Conservation (phyloP, 768 basidiomycete genomes). For the Sarcodon aspratus region DNA sequence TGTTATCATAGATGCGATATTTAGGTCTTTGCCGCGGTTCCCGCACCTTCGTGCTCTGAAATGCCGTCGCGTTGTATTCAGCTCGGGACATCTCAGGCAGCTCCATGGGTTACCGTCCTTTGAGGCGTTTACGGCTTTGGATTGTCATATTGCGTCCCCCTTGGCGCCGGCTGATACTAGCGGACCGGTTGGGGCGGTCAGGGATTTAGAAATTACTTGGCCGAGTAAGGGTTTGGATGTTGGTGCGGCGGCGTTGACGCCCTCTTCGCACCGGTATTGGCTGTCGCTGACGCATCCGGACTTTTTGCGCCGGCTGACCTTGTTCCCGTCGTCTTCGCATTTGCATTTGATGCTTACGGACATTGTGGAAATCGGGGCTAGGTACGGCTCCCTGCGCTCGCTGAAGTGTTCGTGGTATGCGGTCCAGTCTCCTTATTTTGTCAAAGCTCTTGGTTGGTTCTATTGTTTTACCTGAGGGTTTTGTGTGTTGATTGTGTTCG, state of each 20-base stretch:
- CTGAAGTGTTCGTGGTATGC: neutral
- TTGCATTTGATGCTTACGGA: neutral
- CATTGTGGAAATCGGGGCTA: neutral
- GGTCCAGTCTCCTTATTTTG: neutral
- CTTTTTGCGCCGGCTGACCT: neutral
- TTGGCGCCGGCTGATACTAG: neutral
- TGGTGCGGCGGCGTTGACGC: neutral
- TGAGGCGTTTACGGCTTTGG: neutral
- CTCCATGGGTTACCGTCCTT: neutral
- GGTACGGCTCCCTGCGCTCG: neutral
- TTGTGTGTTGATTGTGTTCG: too few relatives aligned
- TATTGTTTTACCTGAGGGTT: too few relatives aligned
- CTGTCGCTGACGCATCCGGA: neutral
- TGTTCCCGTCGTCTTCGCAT: neutral
- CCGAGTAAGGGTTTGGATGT: too few relatives aligned
- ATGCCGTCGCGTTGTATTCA: neutral
- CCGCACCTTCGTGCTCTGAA: neutral
- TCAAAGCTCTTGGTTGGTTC: neutral
- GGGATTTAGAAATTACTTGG: neutral
- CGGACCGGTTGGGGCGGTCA: neutral
- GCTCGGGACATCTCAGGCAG: neutral
- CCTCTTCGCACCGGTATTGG: neutral
- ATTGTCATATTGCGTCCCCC: neutral
- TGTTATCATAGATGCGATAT: neutral
- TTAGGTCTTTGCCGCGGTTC: neutral